These are phyloP conservation scores for Fragosphaeria purpurea DNA, from an alignment of 2,329 filamentous ascomycete genomes.

Conservation along the genomic window DNA sequence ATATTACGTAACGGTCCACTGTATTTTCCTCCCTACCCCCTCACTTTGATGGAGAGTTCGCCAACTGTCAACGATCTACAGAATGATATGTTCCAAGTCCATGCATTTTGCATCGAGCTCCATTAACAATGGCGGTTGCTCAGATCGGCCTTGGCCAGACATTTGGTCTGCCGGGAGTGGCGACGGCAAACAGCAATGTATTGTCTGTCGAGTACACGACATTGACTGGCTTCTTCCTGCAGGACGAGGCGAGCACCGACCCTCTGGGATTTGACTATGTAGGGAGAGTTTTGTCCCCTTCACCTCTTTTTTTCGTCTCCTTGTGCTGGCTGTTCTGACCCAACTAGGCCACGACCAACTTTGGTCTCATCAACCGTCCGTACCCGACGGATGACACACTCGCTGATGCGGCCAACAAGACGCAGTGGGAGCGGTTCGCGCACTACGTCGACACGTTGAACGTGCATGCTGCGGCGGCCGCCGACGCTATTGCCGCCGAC, in stretches of 20 bases:
- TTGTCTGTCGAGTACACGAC: not conserved
- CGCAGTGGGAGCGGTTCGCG: slow-evolving; percentile 3
- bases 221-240: slow-evolving; percentile 1
- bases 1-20: too few species aligned
- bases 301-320: not conserved
- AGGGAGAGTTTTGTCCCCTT: not conserved
- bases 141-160: too few species aligned
- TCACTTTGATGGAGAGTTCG: too few species aligned
- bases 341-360: not conserved
- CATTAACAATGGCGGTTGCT: too few species aligned
- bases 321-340: not conserved
- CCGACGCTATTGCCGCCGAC: too few species aligned
- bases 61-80: too few species aligned
- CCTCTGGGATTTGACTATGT: slow-evolving; percentile 3
- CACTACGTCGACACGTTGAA: slow-evolving; percentile 1
- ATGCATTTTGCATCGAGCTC: too few species aligned
- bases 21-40: too few species aligned
- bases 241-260: slow-evolving; percentile 2
- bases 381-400: slow-evolving; percentile 1
- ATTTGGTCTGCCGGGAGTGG: too few species aligned
- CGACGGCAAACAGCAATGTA: too few species aligned
- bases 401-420: not conserved
- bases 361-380: slow-evolving; percentile 2
- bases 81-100: too few species aligned
- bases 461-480: not conserved